Percentiles rank a stretch among this genome's conserved stretches.
These are phyloP conservation scores for Glebionis coronaria DNA, from an alignment of 129 eudicot genomes.

Conservation along the genomic window DNA sequence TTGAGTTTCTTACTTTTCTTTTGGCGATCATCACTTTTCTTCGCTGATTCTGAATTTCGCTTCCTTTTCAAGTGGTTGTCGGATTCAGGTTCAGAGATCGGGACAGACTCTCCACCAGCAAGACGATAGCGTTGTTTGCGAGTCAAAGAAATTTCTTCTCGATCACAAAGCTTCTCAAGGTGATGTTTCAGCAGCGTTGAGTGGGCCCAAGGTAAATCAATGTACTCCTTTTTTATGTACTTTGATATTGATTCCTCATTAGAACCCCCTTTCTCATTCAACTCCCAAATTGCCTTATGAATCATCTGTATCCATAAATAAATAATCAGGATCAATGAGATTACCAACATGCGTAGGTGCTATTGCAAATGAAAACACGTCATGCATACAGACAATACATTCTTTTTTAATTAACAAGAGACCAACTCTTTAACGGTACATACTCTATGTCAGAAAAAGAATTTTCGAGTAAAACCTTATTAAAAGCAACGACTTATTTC, in stretches of 20 bases:
- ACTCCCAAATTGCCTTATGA: conserved; percentile 48
- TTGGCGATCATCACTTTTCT: neutral
- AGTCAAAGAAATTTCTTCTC: conserved; percentile 39
- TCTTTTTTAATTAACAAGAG: no score
- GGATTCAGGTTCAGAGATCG: conserved; percentile 6
- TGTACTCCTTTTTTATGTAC: conserved; percentile 42
- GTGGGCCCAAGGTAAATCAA: conserved; percentile 79
- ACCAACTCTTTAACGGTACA: no score
- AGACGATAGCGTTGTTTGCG: conserved; percentile 36
- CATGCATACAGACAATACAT: no score
- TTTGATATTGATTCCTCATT: conserved; percentile 68
- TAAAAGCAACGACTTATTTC: no score
- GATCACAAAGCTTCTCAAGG: conserved; percentile 55
- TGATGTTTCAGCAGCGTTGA: conserved; percentile 55
- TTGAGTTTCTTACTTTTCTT: conserved; percentile 21
- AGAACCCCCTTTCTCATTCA: conserved; percentile 71
- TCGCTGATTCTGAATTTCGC: conserved; percentile 22
- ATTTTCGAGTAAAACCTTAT: no score
- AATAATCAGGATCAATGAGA: conserved; percentile 3
- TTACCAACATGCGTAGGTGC: neutral
- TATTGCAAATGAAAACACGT: no score
- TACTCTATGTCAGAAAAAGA: no score
- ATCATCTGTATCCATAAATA: conserved; percentile 59
- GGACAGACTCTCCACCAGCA: conserved; percentile 30
- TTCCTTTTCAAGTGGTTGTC: conserved; percentile 20